These are phyloP conservation scores for Marchantia polymorpha DNA, from an alignment of 225 moss, liverwort and hornwort genomes.

Conservation along the genomic window DNA sequence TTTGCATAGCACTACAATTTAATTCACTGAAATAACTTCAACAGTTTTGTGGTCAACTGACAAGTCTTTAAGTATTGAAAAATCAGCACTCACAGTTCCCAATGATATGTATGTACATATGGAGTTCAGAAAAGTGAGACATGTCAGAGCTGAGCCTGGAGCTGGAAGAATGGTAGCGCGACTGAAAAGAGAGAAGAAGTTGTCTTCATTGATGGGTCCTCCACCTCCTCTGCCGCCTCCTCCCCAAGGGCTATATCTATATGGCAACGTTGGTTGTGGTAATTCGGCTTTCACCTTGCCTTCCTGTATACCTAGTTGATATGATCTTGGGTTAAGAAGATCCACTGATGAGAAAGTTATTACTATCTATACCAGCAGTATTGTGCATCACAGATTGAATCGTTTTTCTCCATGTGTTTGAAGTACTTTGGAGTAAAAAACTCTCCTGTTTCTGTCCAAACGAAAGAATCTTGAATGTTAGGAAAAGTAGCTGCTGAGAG, in stretches of 20 bases:
- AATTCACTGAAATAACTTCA: neutral
- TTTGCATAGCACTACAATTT: neutral
- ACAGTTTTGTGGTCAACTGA: neutral
- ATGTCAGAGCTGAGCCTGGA: slow-evolving; percentile 70
- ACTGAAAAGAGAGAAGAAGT: slow-evolving; percentile 75
- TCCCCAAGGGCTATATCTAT: slow-evolving; percentile 82
- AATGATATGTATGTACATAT: slow-evolving; percentile 36
- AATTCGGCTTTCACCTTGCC: slow-evolving; percentile 28
- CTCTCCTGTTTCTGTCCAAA: neutral
- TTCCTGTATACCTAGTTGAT: neutral
- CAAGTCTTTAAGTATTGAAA: neutral
- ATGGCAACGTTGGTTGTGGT: slow-evolving; percentile 97
- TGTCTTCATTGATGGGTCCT: slow-evolving; percentile 69
- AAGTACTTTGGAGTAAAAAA: too few relatives aligned
- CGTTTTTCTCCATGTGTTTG: too few relatives aligned
- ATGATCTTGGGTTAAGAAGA: neutral
- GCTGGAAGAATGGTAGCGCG: slow-evolving; percentile 85
- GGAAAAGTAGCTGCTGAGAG: neutral
- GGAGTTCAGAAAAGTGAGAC: slow-evolving; percentile 69
- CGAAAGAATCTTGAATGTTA: neutral
- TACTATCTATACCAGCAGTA: too few relatives aligned
- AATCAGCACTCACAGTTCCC: neutral
- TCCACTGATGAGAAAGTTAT: too few relatives aligned
- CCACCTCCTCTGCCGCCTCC: slow-evolving; percentile 63
- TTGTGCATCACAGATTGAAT: neutral